A percentile compares a stretch with the other conserved stretches of the same genome.
Evolutionary conservation across 2,329 filamentous ascomycete species (phyloP).

Genomic region (Colletotrichum paranaense): DNA sequence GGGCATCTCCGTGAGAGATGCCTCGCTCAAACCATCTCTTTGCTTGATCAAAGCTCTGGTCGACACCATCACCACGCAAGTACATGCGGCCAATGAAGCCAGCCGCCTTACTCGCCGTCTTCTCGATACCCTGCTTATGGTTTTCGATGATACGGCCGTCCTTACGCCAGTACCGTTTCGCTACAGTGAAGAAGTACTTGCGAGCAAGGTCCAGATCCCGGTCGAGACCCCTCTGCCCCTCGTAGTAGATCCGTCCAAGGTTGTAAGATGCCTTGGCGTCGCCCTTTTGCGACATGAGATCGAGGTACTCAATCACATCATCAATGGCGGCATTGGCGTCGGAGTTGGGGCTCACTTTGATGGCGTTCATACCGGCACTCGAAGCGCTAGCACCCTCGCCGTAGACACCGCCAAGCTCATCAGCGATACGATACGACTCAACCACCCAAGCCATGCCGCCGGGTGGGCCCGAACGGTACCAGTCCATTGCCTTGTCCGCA

Average conservation of each 20-base stretch:
- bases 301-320: constrained; percentile 93
- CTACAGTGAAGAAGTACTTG: constrained; percentile 84
- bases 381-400: constrained; percentile 93
- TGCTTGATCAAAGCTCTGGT: constrained; percentile 82
- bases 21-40: constrained; percentile 87
- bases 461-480: constrained; percentile 89
- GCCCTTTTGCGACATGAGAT: constrained; percentile 89
- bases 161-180: constrained; percentile 83
- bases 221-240: constrained; percentile 81
- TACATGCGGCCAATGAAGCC: constrained; percentile 92
- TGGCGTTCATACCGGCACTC: constrained; percentile 86
- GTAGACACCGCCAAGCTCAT: constrained; percentile 92
- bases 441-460: constrained; percentile 83
- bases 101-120: constrained; percentile 83
- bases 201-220: constrained; percentile 79
- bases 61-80: constrained; percentile 84
- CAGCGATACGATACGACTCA: constrained; percentile 87
- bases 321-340: constrained; percentile 89
- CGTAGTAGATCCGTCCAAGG: constrained; percentile 87
- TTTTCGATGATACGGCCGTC: constrained; percentile 81
- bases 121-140: constrained; percentile 77
- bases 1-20: constrained; percentile 77
- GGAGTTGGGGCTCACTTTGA: constrained; percentile 77
- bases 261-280: constrained; percentile 90
- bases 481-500: constrained; percentile 90